Evolutionary conservation across 495 filamentous ascomycete species (phyloP).

Genomic region (Penicillium canescens): DNA sequence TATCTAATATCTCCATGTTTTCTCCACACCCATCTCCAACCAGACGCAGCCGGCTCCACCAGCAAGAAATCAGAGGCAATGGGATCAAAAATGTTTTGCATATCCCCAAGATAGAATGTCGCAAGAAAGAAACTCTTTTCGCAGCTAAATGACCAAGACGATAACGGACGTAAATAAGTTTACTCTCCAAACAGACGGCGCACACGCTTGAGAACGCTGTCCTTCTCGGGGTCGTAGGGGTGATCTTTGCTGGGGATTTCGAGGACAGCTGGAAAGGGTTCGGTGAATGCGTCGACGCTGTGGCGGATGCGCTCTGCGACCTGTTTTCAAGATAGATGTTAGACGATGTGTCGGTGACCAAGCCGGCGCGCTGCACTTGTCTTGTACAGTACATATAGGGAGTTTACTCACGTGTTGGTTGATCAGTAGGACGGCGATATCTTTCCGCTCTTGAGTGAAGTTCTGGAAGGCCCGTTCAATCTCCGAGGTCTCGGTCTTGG

Average conservation of each 20-base stretch:
- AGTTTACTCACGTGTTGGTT: constrained; percentile 84
- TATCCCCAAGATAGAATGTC: neutral
- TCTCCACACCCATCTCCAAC: constrained; percentile 5
- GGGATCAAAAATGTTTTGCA: neutral
- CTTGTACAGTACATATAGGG: neutral
- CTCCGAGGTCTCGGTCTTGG: constrained; percentile 80
- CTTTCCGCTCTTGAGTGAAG: constrained; percentile 86
- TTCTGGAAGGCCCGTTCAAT: constrained; percentile 91
- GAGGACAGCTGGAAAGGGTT: constrained; percentile 62
- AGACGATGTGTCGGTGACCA: neutral
- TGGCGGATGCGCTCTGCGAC: constrained; percentile 91
- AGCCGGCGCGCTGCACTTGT: neutral
- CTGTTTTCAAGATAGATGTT: constrained; percentile 40
- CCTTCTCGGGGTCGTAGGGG: constrained; percentile 98
- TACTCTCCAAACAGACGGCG: constrained; percentile 91
- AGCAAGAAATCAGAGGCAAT: constrained; percentile 1
- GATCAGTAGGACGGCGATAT: constrained; percentile 94
- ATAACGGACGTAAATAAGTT: constrained; percentile 6
- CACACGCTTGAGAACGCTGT: constrained; percentile 92
- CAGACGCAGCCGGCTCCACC: neutral
- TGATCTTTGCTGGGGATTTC: constrained; percentile 99
- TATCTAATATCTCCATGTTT: constrained; percentile 17
- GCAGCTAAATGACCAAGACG: constrained; percentile 4
- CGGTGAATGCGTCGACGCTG: constrained; percentile 55
- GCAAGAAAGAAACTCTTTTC: neutral